Evolutionary conservation across 495 filamentous ascomycete genomes (phyloP), one percentile per base, ranked within the genome.

Genomic region (Neurospora discreta): DNA sequence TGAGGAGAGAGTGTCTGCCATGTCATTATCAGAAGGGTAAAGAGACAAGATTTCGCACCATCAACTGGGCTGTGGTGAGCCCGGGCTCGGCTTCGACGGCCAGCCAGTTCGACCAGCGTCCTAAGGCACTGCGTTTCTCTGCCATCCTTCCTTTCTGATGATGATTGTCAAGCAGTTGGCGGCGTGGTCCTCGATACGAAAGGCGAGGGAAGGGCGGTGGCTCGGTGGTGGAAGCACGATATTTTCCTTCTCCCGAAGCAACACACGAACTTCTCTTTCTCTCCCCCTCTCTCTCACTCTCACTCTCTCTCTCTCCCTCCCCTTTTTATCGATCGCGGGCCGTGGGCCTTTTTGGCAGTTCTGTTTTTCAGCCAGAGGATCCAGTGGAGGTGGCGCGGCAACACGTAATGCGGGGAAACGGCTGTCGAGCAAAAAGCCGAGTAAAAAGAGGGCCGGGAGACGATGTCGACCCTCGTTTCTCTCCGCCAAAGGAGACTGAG

Each of bases 11-110:
- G 26, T 30, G 13, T 65, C 26, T 65, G 15, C 33, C 26, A 33
- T 16, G 52, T 65, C 26, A 33, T 33, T 65, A 26, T 65, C 26
- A 33, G n/a, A n/a, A n/a, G 52, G 52, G 52, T 26, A 65, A 58
- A 69, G 30, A 58, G 33, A 60, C 33, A 44, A 73, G 65, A 36
- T 69, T 75, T 73, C 81, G 75, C 81, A 85, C 84, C 83, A 98
- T 95, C 77, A 97, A 82, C 84, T 98, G 92, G 39, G 91, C 86
- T 75, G 88, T 93, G 52, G 89, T 92, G 77, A 98, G 85, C 38
- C 93, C 94, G 5, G 91, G 88, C 83, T 96, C 93, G 73, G 84
- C 80, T 46, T 89, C 82, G 70, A 95, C 92, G 36, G 90, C 90
- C 42, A 93, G 75, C 82, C 90, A 93, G 52, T 84, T 80, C 68